phyloP scores from a whole-genome alignment of 257 asterid species.

The Solanum lycopersicoides region DNA sequence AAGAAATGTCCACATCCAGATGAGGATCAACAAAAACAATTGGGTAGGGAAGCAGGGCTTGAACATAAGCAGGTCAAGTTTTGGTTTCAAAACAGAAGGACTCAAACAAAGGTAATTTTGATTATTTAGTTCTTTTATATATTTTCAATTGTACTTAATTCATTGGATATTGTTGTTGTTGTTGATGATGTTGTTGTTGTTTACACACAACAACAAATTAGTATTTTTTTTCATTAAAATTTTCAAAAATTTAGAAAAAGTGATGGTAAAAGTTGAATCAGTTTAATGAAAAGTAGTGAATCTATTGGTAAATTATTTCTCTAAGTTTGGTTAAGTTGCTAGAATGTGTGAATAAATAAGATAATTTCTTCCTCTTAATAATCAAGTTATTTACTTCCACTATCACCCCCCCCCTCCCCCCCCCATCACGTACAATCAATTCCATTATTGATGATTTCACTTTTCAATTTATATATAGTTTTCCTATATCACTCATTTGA shows the following conservation, averaged over 20 bases:
- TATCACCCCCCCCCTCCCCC: too few relatives aligned
- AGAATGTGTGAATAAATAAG: not conserved
- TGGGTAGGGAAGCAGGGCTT: not conserved
- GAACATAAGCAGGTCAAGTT: not conserved
- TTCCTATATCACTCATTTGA: too few relatives aligned
- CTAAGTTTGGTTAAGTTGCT: too few relatives aligned
- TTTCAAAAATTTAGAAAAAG: not conserved
- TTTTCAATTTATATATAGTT: too few relatives aligned
- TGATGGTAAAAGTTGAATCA: too few relatives aligned
- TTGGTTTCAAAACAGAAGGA: not conserved
- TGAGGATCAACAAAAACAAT: not conserved
- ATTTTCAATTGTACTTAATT: too few relatives aligned
- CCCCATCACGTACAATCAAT: not conserved
- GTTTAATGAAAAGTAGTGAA: too few relatives aligned
- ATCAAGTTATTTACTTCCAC: not conserved
- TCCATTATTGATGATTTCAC: too few relatives aligned
- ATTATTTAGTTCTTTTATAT: not conserved
- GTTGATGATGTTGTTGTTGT: not conserved
- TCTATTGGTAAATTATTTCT: not conserved
- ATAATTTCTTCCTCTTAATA: not conserved
- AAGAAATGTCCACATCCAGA: not conserved
- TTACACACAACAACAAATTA: too few relatives aligned
- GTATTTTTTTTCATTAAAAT: not conserved
- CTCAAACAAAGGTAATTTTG: not conserved
- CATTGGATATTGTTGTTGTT: too few relatives aligned